These are phyloP conservation scores for Nicotiana tomentosiformis DNA, from an alignment of 257 asterid genomes.

Conservation along the genomic window DNA sequence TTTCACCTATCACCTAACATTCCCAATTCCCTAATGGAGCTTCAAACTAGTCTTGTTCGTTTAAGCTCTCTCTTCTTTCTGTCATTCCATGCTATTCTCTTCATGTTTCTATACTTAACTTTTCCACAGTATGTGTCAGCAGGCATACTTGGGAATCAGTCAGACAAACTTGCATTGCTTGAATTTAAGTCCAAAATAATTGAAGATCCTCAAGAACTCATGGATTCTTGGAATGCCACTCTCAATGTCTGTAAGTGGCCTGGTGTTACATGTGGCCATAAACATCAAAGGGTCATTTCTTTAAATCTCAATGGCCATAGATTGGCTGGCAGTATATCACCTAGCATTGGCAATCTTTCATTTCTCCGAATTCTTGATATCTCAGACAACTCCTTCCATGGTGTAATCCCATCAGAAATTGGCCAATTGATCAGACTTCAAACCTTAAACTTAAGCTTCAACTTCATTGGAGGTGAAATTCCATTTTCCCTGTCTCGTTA, in stretches of 20 bases:
- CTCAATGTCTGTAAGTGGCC: constrained; percentile 39
- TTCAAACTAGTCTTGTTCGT: constrained; percentile 5
- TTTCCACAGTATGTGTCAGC: constrained; percentile 27
- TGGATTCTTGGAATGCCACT: constrained; percentile 32
- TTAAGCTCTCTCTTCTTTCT: constrained; percentile 8
- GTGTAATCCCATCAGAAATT: constrained; percentile 30
- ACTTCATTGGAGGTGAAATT: constrained; percentile 27
- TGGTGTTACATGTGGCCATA: constrained; percentile 33
- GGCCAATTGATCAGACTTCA: constrained; percentile 36
- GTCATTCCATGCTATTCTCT: constrained; percentile 10
- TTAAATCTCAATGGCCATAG: constrained; percentile 27
- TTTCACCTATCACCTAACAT: neutral
- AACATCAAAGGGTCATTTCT: constrained; percentile 23
- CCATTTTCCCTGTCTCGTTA: constrained; percentile 22
- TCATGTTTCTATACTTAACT: constrained; percentile 12
- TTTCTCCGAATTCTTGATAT: constrained; percentile 34
- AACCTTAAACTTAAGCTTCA: constrained; percentile 31
- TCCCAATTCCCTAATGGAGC: constrained; percentile 18
- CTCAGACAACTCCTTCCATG: constrained; percentile 34
- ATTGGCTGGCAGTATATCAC: constrained; percentile 32
- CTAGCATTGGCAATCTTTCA: constrained; percentile 37
- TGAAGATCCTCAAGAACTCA: constrained; percentile 34
- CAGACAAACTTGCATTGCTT: constrained; percentile 36
- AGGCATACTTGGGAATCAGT: constrained; percentile 20
- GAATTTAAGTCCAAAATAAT: constrained; percentile 37